Percentiles rank a stretch among this genome's conserved stretches.
These are phyloP conservation scores for Boletus sp. DNA, from an alignment of 768 basidiomycete species.

Conservation along the genomic window DNA sequence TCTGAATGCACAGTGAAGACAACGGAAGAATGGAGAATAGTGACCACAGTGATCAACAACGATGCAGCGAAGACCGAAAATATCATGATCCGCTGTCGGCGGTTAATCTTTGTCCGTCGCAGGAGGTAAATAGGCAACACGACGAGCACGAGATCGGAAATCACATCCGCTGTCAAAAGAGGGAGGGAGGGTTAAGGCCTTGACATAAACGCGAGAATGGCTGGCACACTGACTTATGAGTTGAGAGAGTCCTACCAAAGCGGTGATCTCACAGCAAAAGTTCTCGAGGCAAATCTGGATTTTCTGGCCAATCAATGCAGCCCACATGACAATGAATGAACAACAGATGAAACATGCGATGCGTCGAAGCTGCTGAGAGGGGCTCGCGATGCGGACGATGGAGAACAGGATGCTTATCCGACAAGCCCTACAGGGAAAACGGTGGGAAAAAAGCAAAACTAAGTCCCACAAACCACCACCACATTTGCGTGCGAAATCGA, in stretches of 20 bases:
- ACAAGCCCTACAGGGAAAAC: slow-evolving; percentile 13
- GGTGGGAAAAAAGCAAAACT: background rate
- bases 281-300: slow-evolving; percentile 3
- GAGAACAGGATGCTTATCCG: slow-evolving; percentile 27
- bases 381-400: slow-evolving; percentile 18
- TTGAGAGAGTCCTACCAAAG: slow-evolving; percentile 13
- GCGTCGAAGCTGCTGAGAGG: slow-evolving; percentile 6
- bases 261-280: background rate
- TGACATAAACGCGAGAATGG: background rate
- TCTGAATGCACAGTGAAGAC: background rate
- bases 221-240: slow-evolving; percentile 19
- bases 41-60: slow-evolving; percentile 16
- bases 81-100: slow-evolving; percentile 18
- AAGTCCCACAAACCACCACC: background rate
- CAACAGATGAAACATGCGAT: slow-evolving; percentile 4
- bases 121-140: slow-evolving; percentile 16
- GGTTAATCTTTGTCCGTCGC: slow-evolving; percentile 1
- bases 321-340: slow-evolving; percentile 27
- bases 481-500: background rate
- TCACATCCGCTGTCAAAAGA: slow-evolving; percentile 14
- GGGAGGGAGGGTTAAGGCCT: background rate
- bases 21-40: slow-evolving; percentile 16
- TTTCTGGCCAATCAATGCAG: slow-evolving; percentile 16
- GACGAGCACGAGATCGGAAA: slow-evolving; percentile 22
- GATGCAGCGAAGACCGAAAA: slow-evolving; percentile 21